These are phyloP conservation scores for Taiozyma sp. DNA, from an alignment of 1,139 yeast genomes.

Conservation along the genomic window DNA sequence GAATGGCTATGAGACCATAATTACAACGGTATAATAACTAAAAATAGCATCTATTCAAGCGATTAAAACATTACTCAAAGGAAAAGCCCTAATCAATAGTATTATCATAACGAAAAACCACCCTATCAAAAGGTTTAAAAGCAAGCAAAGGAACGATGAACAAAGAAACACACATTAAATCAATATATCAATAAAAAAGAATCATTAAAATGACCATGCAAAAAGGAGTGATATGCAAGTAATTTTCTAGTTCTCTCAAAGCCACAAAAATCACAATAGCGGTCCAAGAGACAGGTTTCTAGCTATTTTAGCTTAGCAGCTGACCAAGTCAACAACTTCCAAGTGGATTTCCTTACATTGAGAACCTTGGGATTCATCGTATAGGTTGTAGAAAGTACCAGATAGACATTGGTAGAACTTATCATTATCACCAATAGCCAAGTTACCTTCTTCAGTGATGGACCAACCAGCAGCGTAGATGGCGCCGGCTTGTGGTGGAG, in stretches of 20 bases:
- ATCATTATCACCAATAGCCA: conserved; percentile 60
- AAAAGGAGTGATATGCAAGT: background rate
- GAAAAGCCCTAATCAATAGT: background rate
- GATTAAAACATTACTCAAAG: background rate
- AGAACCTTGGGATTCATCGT: conserved; percentile 57
- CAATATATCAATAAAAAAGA: background rate
- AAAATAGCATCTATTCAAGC: background rate
- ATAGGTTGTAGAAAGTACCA: conserved; percentile 75
- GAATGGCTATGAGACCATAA: background rate
- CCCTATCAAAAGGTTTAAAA: background rate
- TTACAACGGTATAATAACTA: background rate
- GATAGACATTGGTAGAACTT: conserved; percentile 72
- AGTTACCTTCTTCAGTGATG: conserved; percentile 52
- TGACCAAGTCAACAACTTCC: conserved; percentile 38
- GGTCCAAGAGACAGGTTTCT: background rate
- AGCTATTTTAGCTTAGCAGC: background rate
- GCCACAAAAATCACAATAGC: background rate
- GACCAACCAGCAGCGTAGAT: conserved; percentile 84
- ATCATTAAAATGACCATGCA: background rate
- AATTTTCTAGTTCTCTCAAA: background rate
- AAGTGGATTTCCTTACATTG: conserved; percentile 63
- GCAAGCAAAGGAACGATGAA: background rate
- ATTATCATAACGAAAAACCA: background rate
- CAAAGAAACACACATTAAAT: background rate
- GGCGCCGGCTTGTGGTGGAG: conserved; percentile 87